Base-by-base conservation (phyloP, 1,284 basidiomycete genomes). In the Coriolopsis trogii region DNA sequence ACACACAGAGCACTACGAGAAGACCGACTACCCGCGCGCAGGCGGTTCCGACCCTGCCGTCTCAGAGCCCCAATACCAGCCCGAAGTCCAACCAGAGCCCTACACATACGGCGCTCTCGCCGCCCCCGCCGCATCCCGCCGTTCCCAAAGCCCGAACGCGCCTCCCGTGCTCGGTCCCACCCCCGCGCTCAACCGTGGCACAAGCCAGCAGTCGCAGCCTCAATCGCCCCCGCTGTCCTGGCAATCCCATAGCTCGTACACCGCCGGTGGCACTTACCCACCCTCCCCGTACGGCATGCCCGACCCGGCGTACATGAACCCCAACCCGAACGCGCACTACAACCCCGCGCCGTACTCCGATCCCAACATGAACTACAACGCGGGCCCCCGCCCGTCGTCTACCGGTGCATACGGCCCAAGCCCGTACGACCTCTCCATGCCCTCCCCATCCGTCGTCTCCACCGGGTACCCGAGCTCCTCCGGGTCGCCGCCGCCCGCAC, bases 51-150 rank as follows among this genome's bases (percentile, higher is more conserved):
- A 51, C 12, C 45, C 26, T 9, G 13, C 49, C 6, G 23, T 23
- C 43, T 18, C 49, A 5, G 54, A 56, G 15, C 46, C 54, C 7
- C 49, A 41, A n/a, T n/a, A n/a, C n/a, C n/a, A n/a, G n/a, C n/a
- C n/a, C n/a, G n/a, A n/a, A n/a, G n/a, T n/a, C n/a, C n/a, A n/a
- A n/a, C n/a, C n/a, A n/a, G n/a, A n/a, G 13, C 49, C 54, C 13
- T 56, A 56, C 39, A 45, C 45, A 1, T 56, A 56, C 38, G 49
- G 54, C 29, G 46, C 46, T 15, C 42, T 49, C 20, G 47, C 42
- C 28, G 15, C 39, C 30, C 40, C 45, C 28, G 45, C 54, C 3
- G 37, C 46, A 2, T 13, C 31, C 25, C 18, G 5, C 48, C 36
- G 15, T 16, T 9, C 7, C 40, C 10, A 6, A 9, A 16, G 6